Evolutionary conservation across 208 protist genomes (phyloP).

Genomic region (Spongospora subterranea): DNA sequence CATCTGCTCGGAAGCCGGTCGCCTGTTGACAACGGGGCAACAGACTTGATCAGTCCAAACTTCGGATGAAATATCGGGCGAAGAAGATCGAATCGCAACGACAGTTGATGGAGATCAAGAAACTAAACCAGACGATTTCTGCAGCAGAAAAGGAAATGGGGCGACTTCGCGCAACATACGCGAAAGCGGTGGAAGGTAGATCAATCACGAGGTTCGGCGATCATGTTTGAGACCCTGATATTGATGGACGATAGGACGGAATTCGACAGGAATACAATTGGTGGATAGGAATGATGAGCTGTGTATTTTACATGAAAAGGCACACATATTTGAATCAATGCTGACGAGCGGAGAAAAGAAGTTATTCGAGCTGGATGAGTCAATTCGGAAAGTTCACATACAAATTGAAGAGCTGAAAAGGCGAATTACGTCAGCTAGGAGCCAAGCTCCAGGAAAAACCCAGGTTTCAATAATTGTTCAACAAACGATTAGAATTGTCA

Average conservation of each 20-base stretch:
- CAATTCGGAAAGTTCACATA: conserved; percentile 72
- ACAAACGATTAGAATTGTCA: no score
- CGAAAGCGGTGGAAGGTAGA: conserved; percentile 80
- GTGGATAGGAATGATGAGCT: conserved; percentile 94
- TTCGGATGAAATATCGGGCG: conserved; percentile 73
- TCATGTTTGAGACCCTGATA: not conserved
- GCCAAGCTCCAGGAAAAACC: conserved; percentile 71
- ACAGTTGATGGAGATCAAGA: conserved; percentile 80
- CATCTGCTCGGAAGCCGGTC: not conserved
- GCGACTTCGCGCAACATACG: conserved; percentile 82
- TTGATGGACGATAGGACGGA: no score
- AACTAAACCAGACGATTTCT: conserved; percentile 87
- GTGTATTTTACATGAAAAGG: conserved; percentile 89
- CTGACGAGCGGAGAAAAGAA: conserved; percentile 83
- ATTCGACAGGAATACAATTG: conserved; percentile 90
- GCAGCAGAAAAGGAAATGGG: conserved; percentile 84
- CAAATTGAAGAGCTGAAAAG: conserved; percentile 82
- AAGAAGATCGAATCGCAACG: conserved; percentile 75
- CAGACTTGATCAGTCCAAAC: conserved; percentile 56
- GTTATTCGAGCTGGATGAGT: conserved; percentile 80
- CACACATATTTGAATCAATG: conserved; percentile 87
- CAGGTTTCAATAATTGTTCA: not conserved
- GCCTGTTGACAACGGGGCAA: not conserved
- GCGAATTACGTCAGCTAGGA: conserved; percentile 81
- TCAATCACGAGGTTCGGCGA: not conserved